Base-by-base conservation (phyloP, 75 land plant genomes). In the Larix kaempferi region DNA sequence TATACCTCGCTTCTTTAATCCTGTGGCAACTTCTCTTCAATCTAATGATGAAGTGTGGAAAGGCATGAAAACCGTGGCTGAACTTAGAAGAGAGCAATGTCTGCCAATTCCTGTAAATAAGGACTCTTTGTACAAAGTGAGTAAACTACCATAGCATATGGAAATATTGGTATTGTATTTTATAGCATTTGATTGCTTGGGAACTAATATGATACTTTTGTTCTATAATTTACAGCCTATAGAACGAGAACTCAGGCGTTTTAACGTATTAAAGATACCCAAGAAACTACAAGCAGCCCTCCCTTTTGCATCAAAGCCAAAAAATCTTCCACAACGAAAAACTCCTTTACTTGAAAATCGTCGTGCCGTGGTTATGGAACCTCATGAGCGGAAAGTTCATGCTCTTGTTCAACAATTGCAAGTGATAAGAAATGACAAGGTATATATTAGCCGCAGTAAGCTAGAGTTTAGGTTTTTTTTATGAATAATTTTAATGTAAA, bases 61-160 rank as follows among this genome's bases (percentile, higher is more conserved):
- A 78, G 99, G 98, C 80, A 93, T 95, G 96, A 93, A 89, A 78
- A 95, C 98, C n/a, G 93, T 95, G 3, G 86, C 89, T 17, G 98
- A 98, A 78, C 82, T 98, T n/a, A 86, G 99, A 57, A 82, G 88
- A 69, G 89, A 91, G 59, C 78, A 82, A 59, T 85, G 84, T 77
- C 59, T 98, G 62, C 79, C 92, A 21, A 78, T 93, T 78, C 96
- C 99, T 73, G 84, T 93, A 21, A 98, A 93, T 82, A 90, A 87
- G 60, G 94, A 98, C 78, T 98, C 99, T 8, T 71, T 88, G 6
- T 98, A 98, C 82, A 91, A 90, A 93, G 99, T 98, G 79, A 58
- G 57, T 49, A 49, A 39, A 37, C 33, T 71, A 23, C 11, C 19
- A 78, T 71, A 14, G 22, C 75, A 37, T 2, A 33, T 37, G 71